Evolutionary conservation across 176 grass and related monocot species (phyloP), one percentile per base, ranked within the genome.

Genomic region (Neostapfia colusana): DNA sequence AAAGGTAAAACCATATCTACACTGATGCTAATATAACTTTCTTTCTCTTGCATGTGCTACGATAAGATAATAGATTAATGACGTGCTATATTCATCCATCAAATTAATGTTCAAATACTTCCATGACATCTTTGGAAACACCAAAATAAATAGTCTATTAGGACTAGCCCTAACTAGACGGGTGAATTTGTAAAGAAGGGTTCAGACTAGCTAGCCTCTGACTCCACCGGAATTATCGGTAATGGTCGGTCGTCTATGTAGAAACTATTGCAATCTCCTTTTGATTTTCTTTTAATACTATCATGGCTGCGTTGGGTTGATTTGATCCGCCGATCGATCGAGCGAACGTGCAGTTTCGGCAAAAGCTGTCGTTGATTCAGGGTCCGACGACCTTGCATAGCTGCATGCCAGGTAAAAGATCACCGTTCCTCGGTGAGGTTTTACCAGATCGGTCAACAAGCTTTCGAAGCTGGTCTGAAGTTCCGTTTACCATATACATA

Each of bases 191-290:
- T 39, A 74, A 73, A 57, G 65, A 26, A 82, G 23, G 27, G 35
- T 23, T 28, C 48, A 56, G 45, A 60, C 37, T 39, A 14, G 84
- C 37, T 39, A 14, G 84, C 36, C 36, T 62, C 73, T 16, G 63
- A 75, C 28, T 77, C 40, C 49, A 49, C 45, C 44, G 36, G 44
- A 56, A 83, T 88, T 79, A 88, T 88, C 79, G 75, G 37, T 15
- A 56, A 75, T 41, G 71, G 63, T 46, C 45, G 67, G 67, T 27
- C 58, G 44, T 51, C 65, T 53, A 62, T 31, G 6, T 23, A 71
- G 40, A 60, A 24, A 70, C 36, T 57, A 12, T 12, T 2, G 61
- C 16, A 7, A 42, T 63, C 42, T 18, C 14, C 36, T 41, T 41
- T 16, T 76, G 27, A 8, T 63, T 35, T 36, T 45, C 36, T 60